These are phyloP conservation scores for Niveomyces coronatus DNA, from an alignment of 2,329 filamentous ascomycete genomes.

Conservation along the genomic window DNA sequence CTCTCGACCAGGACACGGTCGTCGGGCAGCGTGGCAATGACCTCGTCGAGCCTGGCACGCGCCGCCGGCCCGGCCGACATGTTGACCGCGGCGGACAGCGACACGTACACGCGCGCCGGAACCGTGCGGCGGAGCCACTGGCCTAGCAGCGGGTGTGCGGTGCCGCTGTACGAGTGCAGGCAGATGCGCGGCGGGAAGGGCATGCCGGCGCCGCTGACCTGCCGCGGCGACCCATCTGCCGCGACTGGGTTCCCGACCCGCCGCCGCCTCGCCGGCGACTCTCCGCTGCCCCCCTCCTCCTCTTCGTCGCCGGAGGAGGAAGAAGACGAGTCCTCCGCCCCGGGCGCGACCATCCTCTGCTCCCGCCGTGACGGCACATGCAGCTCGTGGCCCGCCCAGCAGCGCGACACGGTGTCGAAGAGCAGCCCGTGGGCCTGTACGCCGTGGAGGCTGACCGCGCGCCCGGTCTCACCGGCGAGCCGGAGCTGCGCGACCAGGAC, in stretches of 20 bases:
- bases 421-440: conserved; percentile 68
- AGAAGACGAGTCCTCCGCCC: conserved; percentile 36
- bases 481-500: conserved; percentile 59
- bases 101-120: conserved; percentile 73
- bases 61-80: conserved; percentile 44
- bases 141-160: conserved; percentile 59
- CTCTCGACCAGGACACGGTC: conserved; percentile 78
- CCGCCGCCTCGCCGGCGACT: conserved; percentile 10
- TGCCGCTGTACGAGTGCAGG: conserved; percentile 85
- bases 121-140: conserved; percentile 68
- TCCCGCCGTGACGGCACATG: conserved; percentile 50
- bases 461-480: conserved; percentile 55
- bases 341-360: conserved; percentile 35
- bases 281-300: conserved; percentile 17
- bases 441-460: conserved; percentile 60
- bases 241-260: conserved; percentile 10
- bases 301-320: conserved; percentile 27
- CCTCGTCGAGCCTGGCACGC: conserved; percentile 42
- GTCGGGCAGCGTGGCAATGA: conserved; percentile 65
- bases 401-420: conserved; percentile 51
- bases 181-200: conserved; percentile 84
- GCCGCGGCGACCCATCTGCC: neutral
- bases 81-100: conserved; percentile 80
- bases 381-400: conserved; percentile 63
- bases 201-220: conserved; percentile 21